These are phyloP conservation scores for Geotrichum phurueaensis DNA, from an alignment of 1,139 yeast genomes.

Conservation along the genomic window DNA sequence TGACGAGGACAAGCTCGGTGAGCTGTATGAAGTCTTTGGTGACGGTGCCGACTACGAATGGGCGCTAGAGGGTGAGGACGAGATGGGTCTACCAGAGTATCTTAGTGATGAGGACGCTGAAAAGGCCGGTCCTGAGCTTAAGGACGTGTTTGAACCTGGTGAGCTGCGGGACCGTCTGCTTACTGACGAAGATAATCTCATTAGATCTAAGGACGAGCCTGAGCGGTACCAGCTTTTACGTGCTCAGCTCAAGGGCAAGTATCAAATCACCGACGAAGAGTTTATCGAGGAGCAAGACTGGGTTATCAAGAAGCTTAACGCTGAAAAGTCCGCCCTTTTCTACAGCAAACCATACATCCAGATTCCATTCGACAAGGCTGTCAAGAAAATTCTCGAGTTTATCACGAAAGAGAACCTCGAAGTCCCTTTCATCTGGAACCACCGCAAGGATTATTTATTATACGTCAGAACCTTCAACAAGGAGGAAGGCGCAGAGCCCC, in stretches of 20 bases:
- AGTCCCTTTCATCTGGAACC: conserved; percentile 95
- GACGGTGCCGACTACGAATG: conserved; percentile 96
- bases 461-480: conserved; percentile 27
- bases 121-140: conserved; percentile 54
- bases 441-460: conserved; percentile 81
- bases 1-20: conserved; percentile 89
- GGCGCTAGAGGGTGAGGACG: conserved; percentile 68
- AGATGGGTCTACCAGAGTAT: conserved; percentile 46
- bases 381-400: conserved; percentile 71
- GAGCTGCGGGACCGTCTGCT: conserved; percentile 86
- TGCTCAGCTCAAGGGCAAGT: conserved; percentile 49
- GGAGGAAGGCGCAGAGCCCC: conserved; percentile 41
- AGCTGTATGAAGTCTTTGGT: conserved; percentile 90
- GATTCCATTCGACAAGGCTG: conserved; percentile 62
- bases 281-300: conserved; percentile 69
- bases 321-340: conserved; percentile 24
- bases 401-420: conserved; percentile 74
- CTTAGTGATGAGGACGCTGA: conserved; percentile 37
- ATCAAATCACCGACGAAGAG: conserved; percentile 59
- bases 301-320: conserved; percentile 48
- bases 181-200: conserved; percentile 85
- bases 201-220: conserved; percentile 83
- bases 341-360: conserved; percentile 40
- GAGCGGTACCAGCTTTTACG: conserved; percentile 85
- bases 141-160: conserved; percentile 90